These are phyloP conservation scores for Letharia lupina DNA, from an alignment of 495 filamentous ascomycete genomes.

Conservation along the genomic window DNA sequence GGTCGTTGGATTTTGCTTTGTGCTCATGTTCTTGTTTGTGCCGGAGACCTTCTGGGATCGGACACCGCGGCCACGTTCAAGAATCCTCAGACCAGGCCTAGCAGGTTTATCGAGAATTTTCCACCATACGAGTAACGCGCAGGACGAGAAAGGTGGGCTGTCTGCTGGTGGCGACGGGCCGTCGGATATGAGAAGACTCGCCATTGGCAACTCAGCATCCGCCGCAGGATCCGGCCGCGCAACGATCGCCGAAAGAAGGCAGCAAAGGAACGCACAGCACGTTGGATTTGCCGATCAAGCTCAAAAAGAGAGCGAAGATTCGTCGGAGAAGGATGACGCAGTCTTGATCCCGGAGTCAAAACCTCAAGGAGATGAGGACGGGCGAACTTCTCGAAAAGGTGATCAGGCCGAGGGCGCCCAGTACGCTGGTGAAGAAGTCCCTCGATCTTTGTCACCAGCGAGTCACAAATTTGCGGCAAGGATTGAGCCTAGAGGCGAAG, in stretches of 20 bases:
- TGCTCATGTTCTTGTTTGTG: conserved; percentile 79
- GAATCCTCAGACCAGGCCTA: conserved; percentile 18
- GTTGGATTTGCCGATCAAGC: conserved; percentile 47
- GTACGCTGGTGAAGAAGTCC: not conserved
- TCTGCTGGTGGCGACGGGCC: conserved; percentile 17
- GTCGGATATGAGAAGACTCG: conserved; percentile 19
- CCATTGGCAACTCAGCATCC: conserved; percentile 19
- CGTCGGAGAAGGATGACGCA: not conserved
- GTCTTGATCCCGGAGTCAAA: not conserved
- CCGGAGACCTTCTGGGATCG: conserved; percentile 97
- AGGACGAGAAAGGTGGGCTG: conserved; percentile 9
- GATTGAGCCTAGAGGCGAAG: conserved; percentile 22
- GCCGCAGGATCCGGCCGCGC: conserved; percentile 4
- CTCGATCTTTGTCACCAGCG: conserved; percentile 12
- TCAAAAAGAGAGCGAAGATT: conserved; percentile 1
- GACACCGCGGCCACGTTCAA: conserved; percentile 54
- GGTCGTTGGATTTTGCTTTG: conserved; percentile 64
- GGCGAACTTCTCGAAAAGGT: not conserved
- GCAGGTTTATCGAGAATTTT: conserved; percentile 22
- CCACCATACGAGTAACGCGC: conserved; percentile 12
- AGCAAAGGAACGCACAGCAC: conserved; percentile 30
- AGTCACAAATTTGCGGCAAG: conserved; percentile 15
- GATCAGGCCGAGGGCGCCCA: not conserved
- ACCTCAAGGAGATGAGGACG: not conserved
- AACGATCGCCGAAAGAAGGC: conserved; percentile 22